Base-by-base conservation (phyloP, 805 yeast genomes). In the Sungouiozyma ichnusensis region DNA sequence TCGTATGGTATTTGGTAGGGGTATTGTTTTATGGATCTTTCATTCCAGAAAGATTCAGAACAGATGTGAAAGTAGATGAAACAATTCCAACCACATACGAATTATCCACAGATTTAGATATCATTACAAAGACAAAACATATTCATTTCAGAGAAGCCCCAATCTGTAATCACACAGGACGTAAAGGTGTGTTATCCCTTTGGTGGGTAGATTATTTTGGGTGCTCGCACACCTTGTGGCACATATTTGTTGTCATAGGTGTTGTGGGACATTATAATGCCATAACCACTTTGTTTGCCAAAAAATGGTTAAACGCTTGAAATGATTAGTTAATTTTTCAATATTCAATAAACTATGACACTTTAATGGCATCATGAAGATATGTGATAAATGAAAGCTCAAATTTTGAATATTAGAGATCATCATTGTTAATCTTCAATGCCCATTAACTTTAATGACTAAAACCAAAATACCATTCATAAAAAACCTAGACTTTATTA, bases 211-310 rank as follows among this genome's bases (percentile, higher is more conserved):
- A 84, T 52, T 83, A 81, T 58, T 60, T 74, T 20, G 68, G 79
- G 41, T 73, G 77, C 35, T 85, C 95, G 32, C 98, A 90, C 62
- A 88, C 87, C 54, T 68, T 90, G 24, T 90, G 98, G 98, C 98
- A 90, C 64, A 59, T 86, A 11, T 85, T 83, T 57, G 98, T 92
- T 24, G 73, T 92, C 15, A 70, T 83, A 19, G 98, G 98, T 2
- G 78, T 86, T n/a, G 62, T 83, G 35, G 94, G 94, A 27, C 97
- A 90, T 62, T 92, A 88, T 62, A 68, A 69, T 43, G 90, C 94
- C 13, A 67, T 86, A 33, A 66, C 85, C 47, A 79, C 76, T 44
- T 80, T 88, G 83, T 79, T 79, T 48, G 68, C 67, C 38, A 67
- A 66, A 16, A 52, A 54, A 44, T 58, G 64, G 64, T 36, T 47